phyloP scores from a whole-genome alignment of 2,329 filamentous ascomycete genomes.

The Ilyonectria destructans region DNA sequence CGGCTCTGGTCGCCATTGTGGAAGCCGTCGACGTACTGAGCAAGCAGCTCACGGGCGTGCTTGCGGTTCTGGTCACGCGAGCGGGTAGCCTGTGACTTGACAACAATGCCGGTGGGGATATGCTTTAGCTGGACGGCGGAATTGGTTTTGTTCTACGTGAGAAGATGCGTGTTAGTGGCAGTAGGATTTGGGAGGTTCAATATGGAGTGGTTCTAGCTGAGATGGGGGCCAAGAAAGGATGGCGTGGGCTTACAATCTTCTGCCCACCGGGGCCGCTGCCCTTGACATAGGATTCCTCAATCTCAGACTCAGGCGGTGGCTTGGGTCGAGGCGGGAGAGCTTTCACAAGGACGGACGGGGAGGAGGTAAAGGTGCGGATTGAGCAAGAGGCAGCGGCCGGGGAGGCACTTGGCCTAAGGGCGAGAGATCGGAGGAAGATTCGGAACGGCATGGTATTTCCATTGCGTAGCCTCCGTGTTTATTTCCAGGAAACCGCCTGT shows the following conservation, averaged over 20 bases:
- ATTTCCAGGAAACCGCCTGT: neutral
- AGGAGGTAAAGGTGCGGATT: constrained; percentile 52
- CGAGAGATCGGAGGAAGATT: constrained; percentile 29
- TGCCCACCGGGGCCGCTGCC: constrained; percentile 95
- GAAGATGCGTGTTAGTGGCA: constrained; percentile 21
- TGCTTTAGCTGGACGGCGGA: constrained; percentile 96
- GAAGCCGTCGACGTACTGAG: constrained; percentile 81
- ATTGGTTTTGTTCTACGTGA: constrained; percentile 88
- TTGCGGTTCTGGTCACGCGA: constrained; percentile 90
- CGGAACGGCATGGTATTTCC: constrained; percentile 27
- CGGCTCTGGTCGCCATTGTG: constrained; percentile 81
- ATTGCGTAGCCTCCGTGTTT: constrained; percentile 1
- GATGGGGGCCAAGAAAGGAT: neutral
- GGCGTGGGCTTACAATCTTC: constrained; percentile 79
- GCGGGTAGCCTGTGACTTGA: constrained; percentile 94
- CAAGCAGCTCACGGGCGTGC: constrained; percentile 84
- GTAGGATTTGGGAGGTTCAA: neutral
- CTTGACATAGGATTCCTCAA: constrained; percentile 90
- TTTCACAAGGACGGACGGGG: constrained; percentile 60
- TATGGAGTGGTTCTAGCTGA: constrained; percentile 7
- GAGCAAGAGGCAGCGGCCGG: constrained; percentile 17
- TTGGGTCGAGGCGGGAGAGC: constrained; percentile 82
- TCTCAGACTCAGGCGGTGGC: constrained; percentile 82
- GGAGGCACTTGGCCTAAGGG: constrained; percentile 3
- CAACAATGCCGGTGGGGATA: constrained; percentile 89